Base-by-base conservation (phyloP, 371 early-diverging fungal genomes). In the Entomophthora muscae region DNA sequence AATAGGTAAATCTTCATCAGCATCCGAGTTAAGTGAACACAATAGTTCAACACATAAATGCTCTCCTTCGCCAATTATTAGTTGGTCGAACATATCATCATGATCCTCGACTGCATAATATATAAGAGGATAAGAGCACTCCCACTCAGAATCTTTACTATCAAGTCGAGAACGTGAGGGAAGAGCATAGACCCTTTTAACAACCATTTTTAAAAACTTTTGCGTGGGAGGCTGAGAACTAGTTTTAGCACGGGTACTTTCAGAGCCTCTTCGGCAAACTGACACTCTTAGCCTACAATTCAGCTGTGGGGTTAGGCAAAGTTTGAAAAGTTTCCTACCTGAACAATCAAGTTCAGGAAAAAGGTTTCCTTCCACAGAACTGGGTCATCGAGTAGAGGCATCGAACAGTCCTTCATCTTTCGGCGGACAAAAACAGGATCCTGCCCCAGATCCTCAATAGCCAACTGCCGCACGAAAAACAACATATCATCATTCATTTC, bases 341-440 rank as follows among this genome's bases (percentile, higher is more conserved):
- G 90, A 42, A 86, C 84, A 65, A 90, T 89, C 32, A 89, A 76
- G 64, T 90, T 90, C 59, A 90, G 73, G 66, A 86, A 81, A 66
- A 90, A 86, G 2, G 90, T 86, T 68, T 90, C 86, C 65, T 84
- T 86, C 90, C 90, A 90, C 66, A 83, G 76, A 3, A 90, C 78
- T n/a, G 76, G 66, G 30, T 81, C 80, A 57, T 76, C 76, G 33
- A 86, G 70, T 10, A 72, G 73, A 21, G 83, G 79, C 68, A 82
- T 69, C 70, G 22, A n/a, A 69, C 28, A 12, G 24, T 67, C 59
- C 66, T 70, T 12, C 68, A 77, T 75, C 59, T 82, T 83, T 28
- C 88, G 78, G 67, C 79, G 76, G 30, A 86, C 87, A 70, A 85
- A 83, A 2, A 85, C 82, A 0, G 84, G 83, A 61, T 86, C 85